A percentile compares a stretch with the other conserved stretches of the same genome.
Conservation (phyloP, 352 stramenopile species). For the Phytophthora colocasiae region DNA sequence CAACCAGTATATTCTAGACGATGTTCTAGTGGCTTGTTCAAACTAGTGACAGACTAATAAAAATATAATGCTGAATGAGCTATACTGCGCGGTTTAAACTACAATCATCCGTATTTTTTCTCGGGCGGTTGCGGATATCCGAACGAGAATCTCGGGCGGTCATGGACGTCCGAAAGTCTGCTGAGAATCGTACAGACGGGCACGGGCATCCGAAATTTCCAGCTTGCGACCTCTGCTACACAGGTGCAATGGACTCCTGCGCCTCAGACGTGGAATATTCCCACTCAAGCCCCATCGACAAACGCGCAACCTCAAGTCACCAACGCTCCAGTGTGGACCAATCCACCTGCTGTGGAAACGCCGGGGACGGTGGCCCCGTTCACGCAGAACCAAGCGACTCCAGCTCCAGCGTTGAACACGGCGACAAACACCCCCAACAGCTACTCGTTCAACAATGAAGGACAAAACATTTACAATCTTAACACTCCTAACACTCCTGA, state of each 20-base stretch:
- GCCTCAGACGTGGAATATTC: neutral
- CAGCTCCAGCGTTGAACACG: neutral
- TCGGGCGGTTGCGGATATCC: no score
- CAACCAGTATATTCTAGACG: no score
- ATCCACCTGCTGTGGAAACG: neutral
- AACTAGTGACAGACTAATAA: no score
- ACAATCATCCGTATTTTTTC: no score
- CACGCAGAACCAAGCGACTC: neutral
- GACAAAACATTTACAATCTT: neutral
- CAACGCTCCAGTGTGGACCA: neutral
- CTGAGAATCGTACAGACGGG: no score
- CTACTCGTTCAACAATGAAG: neutral
- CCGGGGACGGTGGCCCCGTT: neutral
- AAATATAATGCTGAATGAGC: no score
- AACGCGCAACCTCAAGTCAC: neutral
- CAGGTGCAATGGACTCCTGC: neutral
- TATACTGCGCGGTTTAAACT: no score
- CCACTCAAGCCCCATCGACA: neutral
- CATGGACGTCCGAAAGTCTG: no score
- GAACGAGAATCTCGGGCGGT: no score
- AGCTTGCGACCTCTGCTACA: no score
- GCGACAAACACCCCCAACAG: neutral
- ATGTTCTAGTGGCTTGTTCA: no score
- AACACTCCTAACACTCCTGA: neutral
- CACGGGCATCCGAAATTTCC: no score